Base-by-base conservation (phyloP, 116 monocot species). In the Iris pallida region DNA sequence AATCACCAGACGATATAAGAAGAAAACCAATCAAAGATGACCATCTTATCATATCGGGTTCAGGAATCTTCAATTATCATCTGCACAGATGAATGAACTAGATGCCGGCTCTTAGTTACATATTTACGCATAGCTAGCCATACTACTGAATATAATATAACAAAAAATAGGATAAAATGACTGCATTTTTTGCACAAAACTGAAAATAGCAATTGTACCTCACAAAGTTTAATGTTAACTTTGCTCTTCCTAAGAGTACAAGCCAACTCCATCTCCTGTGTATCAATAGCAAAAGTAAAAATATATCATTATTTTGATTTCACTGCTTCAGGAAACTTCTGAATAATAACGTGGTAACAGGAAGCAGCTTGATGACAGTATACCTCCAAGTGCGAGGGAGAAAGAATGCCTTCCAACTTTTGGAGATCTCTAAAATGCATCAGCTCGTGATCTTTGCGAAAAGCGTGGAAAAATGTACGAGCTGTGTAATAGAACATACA, bases 191-290 rank as follows among this genome's bases (percentile, higher is more conserved):
- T 30, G 30, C 30, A 30, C 30, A 30, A 30, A 30, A 30, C 30
- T 30, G 30, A 30, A 30, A 30, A 30, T 30, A 30, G 30, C 30
- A 30, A 30, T 30, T 14, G 69, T 59, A 99, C 99, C 99, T 99
- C 78, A 79, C 99, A 93, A 61, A 99, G 71, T 76, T 86, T 99
- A 46, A 99, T 90, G 82, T 80, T 90, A 61, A 88, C 82, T 82
- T 93, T 93, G 78, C 77, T 93, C 59, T 86, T 82, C 73, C 90
- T 88, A 44, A 90, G 66, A 71, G 85, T 71, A 69, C 80, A 80
- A 55, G 94, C 99, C 66, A 90, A 75, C 53, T 99, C 99, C 93
- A 88, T 98, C 75, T 99, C 99, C 99, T 91, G 73, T 47, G 82
- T 7, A 41, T 3, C 5, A 71, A 14, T 44, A 58, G 56, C 13